These are phyloP conservation scores for Diophrys sp. DNA, from an alignment of 73 alveolate species.

Conservation along the genomic window DNA sequence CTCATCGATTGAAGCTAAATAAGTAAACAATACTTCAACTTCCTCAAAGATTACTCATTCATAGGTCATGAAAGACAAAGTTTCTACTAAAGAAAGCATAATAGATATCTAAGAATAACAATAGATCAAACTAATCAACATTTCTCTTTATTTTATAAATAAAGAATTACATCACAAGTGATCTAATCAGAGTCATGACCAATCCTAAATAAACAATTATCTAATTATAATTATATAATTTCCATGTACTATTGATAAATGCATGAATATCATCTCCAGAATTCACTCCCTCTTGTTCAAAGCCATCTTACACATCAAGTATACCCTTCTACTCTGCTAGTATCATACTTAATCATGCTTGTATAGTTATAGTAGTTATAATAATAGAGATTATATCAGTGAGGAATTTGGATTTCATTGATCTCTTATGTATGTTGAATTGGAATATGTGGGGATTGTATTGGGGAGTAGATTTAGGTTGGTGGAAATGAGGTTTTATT, in stretches of 20 bases:
- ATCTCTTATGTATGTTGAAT: conserved; percentile 1
- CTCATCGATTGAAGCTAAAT: no score
- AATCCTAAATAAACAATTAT: background rate
- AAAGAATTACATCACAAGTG: background rate
- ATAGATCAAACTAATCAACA: background rate
- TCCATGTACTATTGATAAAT: background rate
- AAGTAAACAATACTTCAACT: no score
- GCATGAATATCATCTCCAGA: background rate
- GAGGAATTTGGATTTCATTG: conserved; percentile 9
- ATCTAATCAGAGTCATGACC: background rate
- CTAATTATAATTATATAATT: background rate
- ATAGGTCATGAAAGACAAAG: no score
- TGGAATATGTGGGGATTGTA: conserved; percentile 10
- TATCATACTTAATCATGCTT: background rate
- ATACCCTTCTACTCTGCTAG: background rate
- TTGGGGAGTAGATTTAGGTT: background rate
- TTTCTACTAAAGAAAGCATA: no score
- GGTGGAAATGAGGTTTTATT: background rate
- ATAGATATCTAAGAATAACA: background rate
- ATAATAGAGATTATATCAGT: background rate
- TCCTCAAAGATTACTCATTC: no score
- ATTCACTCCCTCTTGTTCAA: background rate
- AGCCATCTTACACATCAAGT: no score
- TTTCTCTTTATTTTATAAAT: background rate
- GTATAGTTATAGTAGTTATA: background rate